Conservation (phyloP, 1,284 basidiomycete genomes). For the Porogramme epimiltina region DNA sequence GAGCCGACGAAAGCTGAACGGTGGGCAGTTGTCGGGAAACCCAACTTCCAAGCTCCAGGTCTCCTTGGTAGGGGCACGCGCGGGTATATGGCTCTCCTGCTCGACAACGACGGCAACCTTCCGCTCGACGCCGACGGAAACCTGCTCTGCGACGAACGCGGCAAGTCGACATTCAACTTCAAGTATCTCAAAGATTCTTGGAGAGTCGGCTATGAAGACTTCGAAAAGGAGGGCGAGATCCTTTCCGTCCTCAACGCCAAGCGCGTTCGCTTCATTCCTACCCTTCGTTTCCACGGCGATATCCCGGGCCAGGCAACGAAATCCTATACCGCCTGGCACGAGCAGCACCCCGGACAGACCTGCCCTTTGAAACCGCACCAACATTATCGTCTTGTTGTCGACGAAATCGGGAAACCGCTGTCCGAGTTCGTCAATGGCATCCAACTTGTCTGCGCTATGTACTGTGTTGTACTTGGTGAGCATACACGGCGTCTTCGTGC, state of each 20-base stretch:
- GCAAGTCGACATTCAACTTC: no score
- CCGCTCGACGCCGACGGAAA: neutral
- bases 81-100: constrained; percentile 6
- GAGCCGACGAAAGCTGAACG: neutral
- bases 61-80: constrained; percentile 8
- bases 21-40: constrained; percentile 3
- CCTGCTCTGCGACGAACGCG: neutral
- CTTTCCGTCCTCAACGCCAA: constrained; percentile 5
- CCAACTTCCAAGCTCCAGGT: constrained; percentile 1
- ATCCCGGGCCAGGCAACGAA: neutral
- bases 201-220: neutral
- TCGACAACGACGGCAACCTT: no score
- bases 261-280: neutral
- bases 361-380: constrained; percentile 4
- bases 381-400: constrained; percentile 19
- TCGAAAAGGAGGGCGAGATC: constrained; percentile 2
- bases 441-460: neutral
- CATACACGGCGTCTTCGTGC: no score
- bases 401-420: constrained; percentile 23
- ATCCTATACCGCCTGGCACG: constrained; percentile 3
- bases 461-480: neutral
- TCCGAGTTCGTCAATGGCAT: neutral
- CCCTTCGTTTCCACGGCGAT: constrained; percentile 9
- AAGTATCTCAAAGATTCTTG: constrained; percentile 11
- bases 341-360: neutral